These are phyloP conservation scores for Dalbergia oliveri DNA, from an alignment of 306 rosid genomes.

Conservation along the genomic window DNA sequence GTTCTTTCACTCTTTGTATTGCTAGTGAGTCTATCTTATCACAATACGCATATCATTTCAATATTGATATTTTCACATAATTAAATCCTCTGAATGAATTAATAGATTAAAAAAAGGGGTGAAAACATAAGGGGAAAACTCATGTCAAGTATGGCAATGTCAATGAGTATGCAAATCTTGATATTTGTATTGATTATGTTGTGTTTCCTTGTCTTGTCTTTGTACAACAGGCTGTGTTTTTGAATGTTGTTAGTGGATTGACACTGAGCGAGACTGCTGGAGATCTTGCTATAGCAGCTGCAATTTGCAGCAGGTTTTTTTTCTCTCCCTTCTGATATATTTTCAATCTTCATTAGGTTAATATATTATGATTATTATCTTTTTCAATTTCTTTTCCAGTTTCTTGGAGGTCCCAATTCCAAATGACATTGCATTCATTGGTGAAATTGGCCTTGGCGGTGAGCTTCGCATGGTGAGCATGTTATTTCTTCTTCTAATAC, in stretches of 20 bases:
- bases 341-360: constrained; percentile 3
- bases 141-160: constrained; percentile 8
- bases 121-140: background rate
- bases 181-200: constrained; percentile 20
- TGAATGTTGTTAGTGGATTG: constrained; percentile 90
- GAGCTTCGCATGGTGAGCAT: constrained; percentile 87
- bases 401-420: constrained; percentile 92
- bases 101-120: background rate
- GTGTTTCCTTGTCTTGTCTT: constrained; percentile 29
- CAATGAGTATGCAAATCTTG: background rate
- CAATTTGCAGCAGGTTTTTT: constrained; percentile 93
- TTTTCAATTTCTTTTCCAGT: constrained; percentile 50
- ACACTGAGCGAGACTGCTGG: constrained; percentile 84
- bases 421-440: constrained; percentile 82
- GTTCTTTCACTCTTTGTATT: constrained; percentile 18
- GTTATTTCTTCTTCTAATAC: background rate
- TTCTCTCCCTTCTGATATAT: background rate
- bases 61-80: constrained; percentile 24
- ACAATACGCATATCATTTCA: constrained; percentile 3
- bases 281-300: constrained; percentile 95
- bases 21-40: background rate
- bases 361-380: background rate
- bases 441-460: constrained; percentile 93
- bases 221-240: constrained; percentile 67
- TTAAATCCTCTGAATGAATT: constrained; percentile 3